Conservation (phyloP, 345 rosid species). For the Cardamine occulta region DNA sequence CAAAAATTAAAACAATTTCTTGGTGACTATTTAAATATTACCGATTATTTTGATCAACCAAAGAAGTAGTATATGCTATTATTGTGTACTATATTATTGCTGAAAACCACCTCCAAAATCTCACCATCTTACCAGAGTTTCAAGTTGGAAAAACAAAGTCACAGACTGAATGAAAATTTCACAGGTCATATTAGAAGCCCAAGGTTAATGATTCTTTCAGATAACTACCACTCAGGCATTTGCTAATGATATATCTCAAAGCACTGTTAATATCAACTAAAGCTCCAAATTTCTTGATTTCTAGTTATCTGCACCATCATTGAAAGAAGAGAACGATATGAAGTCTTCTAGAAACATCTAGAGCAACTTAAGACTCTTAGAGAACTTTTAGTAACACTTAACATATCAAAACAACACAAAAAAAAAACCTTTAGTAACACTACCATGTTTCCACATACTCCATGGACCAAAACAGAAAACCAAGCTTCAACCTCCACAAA, state of each 20-base stretch:
- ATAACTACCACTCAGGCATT: background rate
- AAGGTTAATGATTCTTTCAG: background rate
- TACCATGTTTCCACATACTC: background rate
- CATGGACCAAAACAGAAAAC: conserved; percentile 10
- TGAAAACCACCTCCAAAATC: background rate
- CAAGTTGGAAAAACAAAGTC: background rate
- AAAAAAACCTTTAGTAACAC: background rate
- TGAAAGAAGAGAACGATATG: background rate
- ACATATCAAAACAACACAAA: background rate
- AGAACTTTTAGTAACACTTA: background rate
- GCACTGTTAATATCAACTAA: background rate
- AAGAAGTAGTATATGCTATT: background rate
- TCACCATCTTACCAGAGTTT: too few relatives aligned
- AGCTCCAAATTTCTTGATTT: background rate
- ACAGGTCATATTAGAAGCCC: background rate
- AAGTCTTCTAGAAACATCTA: background rate
- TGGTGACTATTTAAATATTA: background rate
- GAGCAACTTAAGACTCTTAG: background rate
- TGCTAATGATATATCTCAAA: background rate
- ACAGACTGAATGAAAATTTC: background rate
- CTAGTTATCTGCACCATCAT: background rate
- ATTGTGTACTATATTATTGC: background rate
- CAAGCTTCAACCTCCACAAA: conserved; percentile 15
- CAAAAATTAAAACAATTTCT: background rate
- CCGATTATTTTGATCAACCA: background rate